A percentile compares a stretch with the other conserved stretches of the same genome.
Evolutionary conservation across 768 basidiomycete genomes (phyloP).

Genomic region (Mycena albidolilacea): DNA sequence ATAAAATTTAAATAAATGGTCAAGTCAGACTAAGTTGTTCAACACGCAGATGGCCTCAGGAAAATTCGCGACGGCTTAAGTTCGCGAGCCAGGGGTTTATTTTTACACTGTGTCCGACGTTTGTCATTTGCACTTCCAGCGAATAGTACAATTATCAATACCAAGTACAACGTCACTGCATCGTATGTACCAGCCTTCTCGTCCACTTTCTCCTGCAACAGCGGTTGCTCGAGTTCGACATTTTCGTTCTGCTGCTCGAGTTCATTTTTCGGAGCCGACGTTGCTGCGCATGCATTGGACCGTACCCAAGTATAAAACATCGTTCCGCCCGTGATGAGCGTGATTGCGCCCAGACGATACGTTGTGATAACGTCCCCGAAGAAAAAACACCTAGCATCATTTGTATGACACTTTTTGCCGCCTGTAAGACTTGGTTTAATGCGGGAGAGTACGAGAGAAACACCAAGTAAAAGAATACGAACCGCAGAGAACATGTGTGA

Average conservation of each 20-base stretch:
- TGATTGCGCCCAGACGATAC: constrained; percentile 75
- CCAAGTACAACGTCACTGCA: neutral
- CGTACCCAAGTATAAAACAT: constrained; percentile 70
- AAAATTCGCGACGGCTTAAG: too few species aligned
- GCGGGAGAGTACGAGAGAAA: constrained; percentile 12
- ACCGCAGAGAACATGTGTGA: constrained; percentile 84
- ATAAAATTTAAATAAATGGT: too few species aligned
- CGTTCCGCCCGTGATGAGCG: constrained; percentile 74
- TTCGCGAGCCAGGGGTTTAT: neutral
- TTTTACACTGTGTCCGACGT: neutral
- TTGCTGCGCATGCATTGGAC: neutral
- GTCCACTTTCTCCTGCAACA: neutral
- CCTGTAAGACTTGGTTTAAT: constrained; percentile 52
- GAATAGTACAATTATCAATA: neutral
- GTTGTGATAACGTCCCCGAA: constrained; percentile 77
- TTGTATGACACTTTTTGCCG: constrained; percentile 83
- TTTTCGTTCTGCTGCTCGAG: neutral
- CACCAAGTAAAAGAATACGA: constrained; percentile 25
- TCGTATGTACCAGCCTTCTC: neutral
- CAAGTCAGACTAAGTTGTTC: too few species aligned
- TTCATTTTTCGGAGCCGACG: neutral
- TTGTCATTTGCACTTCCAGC: neutral
- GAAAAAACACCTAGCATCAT: constrained; percentile 75
- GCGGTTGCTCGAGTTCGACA: neutral
- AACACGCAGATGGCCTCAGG: too few species aligned